Evolutionary conservation across 331 rosid species (phyloP).

Genomic region (Acacia concinna): DNA sequence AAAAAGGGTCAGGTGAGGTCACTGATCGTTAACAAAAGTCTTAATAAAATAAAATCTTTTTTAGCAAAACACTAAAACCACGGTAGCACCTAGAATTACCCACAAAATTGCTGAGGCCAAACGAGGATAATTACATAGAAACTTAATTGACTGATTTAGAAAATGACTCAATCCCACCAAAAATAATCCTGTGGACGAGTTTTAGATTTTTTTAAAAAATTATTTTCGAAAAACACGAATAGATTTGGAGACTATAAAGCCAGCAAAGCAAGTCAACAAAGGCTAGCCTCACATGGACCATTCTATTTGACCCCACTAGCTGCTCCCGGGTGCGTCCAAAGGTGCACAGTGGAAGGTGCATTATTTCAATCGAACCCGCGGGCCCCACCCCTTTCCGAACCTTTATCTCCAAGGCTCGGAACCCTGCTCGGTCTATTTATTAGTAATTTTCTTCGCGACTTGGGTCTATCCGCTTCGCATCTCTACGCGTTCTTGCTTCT

Average conservation of each 20-base stretch:
- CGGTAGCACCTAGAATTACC: not conserved
- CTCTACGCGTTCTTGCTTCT: not conserved
- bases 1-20: not conserved
- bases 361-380: not conserved
- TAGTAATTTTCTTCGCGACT: too few species aligned
- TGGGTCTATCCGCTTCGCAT: not conserved
- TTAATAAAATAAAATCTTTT: not conserved
- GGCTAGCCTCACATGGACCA: not conserved
- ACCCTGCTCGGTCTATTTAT: not conserved
- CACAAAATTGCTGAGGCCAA: not conserved
- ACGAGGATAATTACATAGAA: not conserved
- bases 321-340: not conserved
- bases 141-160: not conserved
- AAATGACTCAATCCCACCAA: not conserved
- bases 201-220: too few species aligned
- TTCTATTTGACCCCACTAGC: not conserved
- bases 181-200: not conserved
- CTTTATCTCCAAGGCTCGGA: not conserved
- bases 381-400: conserved; percentile 1
- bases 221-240: not conserved
- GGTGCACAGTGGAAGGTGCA: not conserved
- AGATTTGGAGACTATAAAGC: not conserved
- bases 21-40: not conserved
- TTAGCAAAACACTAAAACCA: not conserved
- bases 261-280: not conserved